Evolutionary conservation across 2,329 filamentous ascomycete species (phyloP).

Genomic region (Tolypocladium pustulatum): DNA sequence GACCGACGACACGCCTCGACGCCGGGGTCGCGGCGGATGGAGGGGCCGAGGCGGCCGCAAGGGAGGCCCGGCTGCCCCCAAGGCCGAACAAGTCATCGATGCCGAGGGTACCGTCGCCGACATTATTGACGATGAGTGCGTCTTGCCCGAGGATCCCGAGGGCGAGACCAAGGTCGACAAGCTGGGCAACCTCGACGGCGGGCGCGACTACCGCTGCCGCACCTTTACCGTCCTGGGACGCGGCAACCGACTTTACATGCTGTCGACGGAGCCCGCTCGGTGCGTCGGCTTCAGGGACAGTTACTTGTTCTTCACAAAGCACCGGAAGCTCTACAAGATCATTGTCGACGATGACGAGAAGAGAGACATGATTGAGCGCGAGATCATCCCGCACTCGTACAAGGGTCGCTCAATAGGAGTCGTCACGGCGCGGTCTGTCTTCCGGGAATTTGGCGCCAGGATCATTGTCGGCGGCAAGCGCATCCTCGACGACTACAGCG

Average conservation of each 20-base stretch:
- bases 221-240: constrained; percentile 85
- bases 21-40: constrained; percentile 62
- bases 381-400: constrained; percentile 96
- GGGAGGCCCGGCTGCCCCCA: constrained; percentile 62
- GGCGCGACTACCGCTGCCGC: constrained; percentile 86
- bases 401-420: constrained; percentile 96
- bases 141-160: constrained; percentile 74
- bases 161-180: constrained; percentile 93
- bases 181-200: constrained; percentile 69
- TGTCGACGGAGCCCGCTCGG: constrained; percentile 92
- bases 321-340: constrained; percentile 92
- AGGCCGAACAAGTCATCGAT: constrained; percentile 77
- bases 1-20: constrained; percentile 48
- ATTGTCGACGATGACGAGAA: constrained; percentile 98
- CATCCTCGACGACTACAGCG: constrained; percentile 84
- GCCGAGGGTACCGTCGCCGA: constrained; percentile 89
- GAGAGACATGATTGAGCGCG: constrained; percentile 86
- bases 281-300: constrained; percentile 97
- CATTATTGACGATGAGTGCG: constrained; percentile 85
- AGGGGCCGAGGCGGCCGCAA: constrained; percentile 53
- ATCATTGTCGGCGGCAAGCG: constrained; percentile 87
- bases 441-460: constrained; percentile 87
- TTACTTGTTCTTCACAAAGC: constrained; percentile 98
- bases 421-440: constrained; percentile 91
- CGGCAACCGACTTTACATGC: constrained; percentile 85